Evolutionary conservation across 176 grass and related monocot species (phyloP).

Genomic region (Carex cristatella): DNA sequence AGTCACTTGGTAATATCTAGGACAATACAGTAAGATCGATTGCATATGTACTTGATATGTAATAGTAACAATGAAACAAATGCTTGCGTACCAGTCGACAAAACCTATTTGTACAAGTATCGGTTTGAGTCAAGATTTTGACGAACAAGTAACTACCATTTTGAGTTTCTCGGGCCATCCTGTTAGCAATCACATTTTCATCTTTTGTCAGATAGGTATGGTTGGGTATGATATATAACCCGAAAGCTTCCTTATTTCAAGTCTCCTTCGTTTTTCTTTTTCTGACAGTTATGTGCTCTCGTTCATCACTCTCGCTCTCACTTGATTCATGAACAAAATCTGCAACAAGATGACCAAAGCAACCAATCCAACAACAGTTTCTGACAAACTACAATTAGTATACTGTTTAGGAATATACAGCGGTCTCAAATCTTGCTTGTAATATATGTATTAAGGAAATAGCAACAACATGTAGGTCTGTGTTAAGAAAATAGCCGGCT

Average conservation of each 20-base stretch:
- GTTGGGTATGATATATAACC: neutral
- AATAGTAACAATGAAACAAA: neutral
- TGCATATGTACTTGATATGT: neutral
- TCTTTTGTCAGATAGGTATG: neutral
- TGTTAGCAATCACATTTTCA: neutral
- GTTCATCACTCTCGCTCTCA: neutral
- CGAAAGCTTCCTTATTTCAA: neutral
- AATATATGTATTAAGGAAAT: neutral
- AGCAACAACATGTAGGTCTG: too few species aligned
- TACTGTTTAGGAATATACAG: too few species aligned
- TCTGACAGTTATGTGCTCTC: neutral
- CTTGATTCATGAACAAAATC: neutral
- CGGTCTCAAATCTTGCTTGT: too few species aligned
- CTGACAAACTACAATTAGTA: too few species aligned
- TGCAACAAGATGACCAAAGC: neutral
- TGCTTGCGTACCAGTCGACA: neutral
- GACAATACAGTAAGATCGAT: neutral
- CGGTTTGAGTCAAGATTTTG: neutral
- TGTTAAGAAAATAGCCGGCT: too few species aligned
- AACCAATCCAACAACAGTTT: too few species aligned
- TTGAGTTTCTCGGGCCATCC: neutral
- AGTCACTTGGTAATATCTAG: conserved; percentile 19
- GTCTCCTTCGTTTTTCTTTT: neutral
- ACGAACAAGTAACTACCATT: neutral
- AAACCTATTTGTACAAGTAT: neutral